A percentile compares a stretch with the other conserved stretches of the same genome.
Conservation (phyloP, 257 asterid genomes). For the Penstemon barbatus region DNA sequence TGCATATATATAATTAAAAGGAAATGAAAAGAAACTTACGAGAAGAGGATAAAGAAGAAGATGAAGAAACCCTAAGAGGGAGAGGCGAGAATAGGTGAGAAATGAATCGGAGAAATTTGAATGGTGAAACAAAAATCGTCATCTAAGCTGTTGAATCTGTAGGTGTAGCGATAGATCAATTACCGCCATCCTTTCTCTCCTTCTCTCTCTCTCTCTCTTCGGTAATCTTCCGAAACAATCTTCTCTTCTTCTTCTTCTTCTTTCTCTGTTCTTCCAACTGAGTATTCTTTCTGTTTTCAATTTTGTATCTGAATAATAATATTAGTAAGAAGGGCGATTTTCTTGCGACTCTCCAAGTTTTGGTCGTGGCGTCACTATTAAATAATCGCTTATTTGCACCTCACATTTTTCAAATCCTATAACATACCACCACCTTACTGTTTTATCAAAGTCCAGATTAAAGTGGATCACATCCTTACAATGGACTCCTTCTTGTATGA, state of each 20-base stretch:
- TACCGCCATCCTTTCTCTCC: conserved; percentile 8
- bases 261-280: not conserved
- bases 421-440: too few species aligned
- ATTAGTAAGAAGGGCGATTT: not conserved
- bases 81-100: conserved; percentile 10
- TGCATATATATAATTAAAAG: not conserved
- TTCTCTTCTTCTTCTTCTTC: not conserved
- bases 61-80: conserved; percentile 36
- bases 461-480: too few species aligned
- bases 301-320: not conserved
- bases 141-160: not conserved
- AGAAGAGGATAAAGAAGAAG: conserved; percentile 25
- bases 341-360: not conserved
- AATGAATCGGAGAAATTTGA: conserved; percentile 23
- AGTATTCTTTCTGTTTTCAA: not conserved
- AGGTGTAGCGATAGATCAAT: conserved; percentile 33
- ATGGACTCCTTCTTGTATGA: too few species aligned
- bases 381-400: too few species aligned
- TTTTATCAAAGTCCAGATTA: too few species aligned
- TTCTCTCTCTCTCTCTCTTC: conserved; percentile 22
- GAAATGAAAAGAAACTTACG: conserved; percentile 36
- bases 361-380: not conserved
- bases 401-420: too few species aligned
- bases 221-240: not conserved
- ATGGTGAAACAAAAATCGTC: not conserved